Percentiles rank a stretch among this genome's conserved stretches.
phyloP scores from a whole-genome alignment of 2,329 filamentous ascomycete species.

The Epichloe brachyelytri region DNA sequence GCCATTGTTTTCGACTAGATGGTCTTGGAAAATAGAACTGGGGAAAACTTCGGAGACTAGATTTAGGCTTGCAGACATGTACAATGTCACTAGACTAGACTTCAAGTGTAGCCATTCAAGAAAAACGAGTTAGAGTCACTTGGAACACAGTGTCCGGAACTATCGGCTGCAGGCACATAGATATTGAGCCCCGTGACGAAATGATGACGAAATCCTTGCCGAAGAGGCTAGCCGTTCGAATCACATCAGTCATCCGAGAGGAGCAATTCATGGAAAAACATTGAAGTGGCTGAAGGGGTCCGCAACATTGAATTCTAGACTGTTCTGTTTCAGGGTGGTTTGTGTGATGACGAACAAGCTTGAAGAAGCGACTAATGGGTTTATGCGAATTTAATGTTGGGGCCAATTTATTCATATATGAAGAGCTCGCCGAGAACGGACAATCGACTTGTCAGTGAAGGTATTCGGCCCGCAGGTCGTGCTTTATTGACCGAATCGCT shows the following conservation, averaged over 20 bases:
- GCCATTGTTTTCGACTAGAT: slow-evolving; percentile 54
- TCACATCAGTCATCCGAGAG: neutral
- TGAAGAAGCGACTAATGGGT: no score
- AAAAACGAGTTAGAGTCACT: neutral
- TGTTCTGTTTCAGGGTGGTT: no score
- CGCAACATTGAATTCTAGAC: neutral
- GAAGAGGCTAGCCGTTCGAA: neutral
- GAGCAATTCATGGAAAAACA: neutral
- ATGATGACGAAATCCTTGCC: neutral
- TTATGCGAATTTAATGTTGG: no score
- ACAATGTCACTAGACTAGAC: neutral
- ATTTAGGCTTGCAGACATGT: neutral
- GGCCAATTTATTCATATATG: no score
- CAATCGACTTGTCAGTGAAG: no score
- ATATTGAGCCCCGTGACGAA: neutral
- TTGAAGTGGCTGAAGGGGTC: neutral
- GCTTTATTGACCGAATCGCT: no score
- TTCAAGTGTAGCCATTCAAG: neutral
- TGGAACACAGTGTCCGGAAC: neutral
- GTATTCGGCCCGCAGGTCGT: no score
- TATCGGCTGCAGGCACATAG: neutral
- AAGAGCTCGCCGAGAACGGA: no score
- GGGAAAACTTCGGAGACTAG: neutral
- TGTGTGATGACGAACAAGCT: no score
- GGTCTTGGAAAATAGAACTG: neutral